Conservation (phyloP, 2,329 filamentous ascomycete genomes). For the Pyrenochaeta sp. region DNA sequence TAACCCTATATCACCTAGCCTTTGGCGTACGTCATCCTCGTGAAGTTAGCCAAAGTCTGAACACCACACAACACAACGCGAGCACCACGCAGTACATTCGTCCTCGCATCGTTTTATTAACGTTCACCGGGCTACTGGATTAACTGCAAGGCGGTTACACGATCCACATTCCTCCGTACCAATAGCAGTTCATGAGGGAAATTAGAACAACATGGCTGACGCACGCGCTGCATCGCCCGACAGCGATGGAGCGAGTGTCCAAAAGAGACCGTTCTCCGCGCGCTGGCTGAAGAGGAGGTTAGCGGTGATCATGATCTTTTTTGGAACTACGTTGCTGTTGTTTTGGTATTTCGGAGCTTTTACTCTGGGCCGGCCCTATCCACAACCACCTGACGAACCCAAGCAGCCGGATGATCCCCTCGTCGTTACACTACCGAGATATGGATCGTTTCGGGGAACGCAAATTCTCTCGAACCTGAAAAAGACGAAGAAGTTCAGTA, state of each 20-base stretch:
- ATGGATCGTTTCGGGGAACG: constrained; percentile 54
- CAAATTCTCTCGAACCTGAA: constrained; percentile 47
- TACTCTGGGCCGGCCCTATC: constrained; percentile 17
- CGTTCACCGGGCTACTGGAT: not conserved
- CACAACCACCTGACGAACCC: constrained; percentile 14
- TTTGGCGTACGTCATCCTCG: not conserved
- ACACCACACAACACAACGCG: not conserved
- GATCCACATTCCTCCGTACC: not conserved
- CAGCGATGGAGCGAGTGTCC: constrained; percentile 5
- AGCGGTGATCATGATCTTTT: constrained; percentile 30
- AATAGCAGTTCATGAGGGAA: not conserved
- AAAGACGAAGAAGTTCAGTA: constrained; percentile 40
- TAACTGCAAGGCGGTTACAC: not conserved
- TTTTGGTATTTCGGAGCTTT: constrained; percentile 35
- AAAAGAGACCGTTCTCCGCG: constrained; percentile 15
- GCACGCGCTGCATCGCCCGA: constrained; percentile 9
- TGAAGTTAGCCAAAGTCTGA: not conserved
- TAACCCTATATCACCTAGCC: not conserved
- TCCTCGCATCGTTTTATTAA: not conserved
- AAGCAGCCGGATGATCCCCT: constrained; percentile 23
- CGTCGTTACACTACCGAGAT: constrained; percentile 48
- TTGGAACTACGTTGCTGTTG: constrained; percentile 25
- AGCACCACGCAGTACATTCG: not conserved
- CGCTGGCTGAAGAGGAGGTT: constrained; percentile 28
- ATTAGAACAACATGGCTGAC: constrained; percentile 19